Percentiles rank a stretch among this genome's conserved stretches.
Conservation (phyloP, 192 early-diverging fungal genomes). For the Linnemannia exigua region DNA sequence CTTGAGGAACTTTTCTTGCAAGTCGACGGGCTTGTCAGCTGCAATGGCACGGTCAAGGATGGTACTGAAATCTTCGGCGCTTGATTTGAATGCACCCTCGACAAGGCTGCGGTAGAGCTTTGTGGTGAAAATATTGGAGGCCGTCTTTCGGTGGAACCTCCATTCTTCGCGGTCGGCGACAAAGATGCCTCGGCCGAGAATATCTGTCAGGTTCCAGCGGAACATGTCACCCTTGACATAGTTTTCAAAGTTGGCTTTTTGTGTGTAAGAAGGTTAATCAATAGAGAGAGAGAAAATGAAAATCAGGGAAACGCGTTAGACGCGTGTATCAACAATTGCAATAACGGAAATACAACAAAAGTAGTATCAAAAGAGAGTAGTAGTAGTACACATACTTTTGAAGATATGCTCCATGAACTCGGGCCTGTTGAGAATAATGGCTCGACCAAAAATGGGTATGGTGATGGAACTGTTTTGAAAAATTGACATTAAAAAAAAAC, state of each 20-base stretch:
- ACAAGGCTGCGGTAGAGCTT: conserved; percentile 23
- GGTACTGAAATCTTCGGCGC: conserved; percentile 4
- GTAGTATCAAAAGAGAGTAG: neutral
- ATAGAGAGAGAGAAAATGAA: too few species aligned
- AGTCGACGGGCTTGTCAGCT: conserved; percentile 36
- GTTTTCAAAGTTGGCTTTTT: conserved; percentile 33
- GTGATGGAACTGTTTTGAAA: conserved; percentile 19
- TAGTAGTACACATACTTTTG: conserved; percentile 16
- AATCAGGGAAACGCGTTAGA: too few species aligned
- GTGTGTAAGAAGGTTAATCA: neutral
- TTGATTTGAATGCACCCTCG: conserved; percentile 18
- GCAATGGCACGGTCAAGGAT: conserved; percentile 8
- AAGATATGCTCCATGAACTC: conserved; percentile 44
- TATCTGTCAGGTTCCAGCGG: conserved; percentile 22
- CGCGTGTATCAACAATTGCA: too few species aligned
- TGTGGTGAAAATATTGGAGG: conserved; percentile 41
- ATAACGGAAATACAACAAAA: too few species aligned
- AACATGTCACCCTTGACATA: conserved; percentile 38
- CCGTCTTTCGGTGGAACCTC: conserved; percentile 64
- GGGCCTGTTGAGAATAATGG: conserved; percentile 39
- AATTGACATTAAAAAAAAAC: neutral
- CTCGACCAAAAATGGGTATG: conserved; percentile 33
- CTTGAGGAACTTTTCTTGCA: conserved; percentile 56
- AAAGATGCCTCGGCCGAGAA: conserved; percentile 69
- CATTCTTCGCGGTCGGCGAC: conserved; percentile 64